Evolutionary conservation across 2,329 filamentous ascomycete species (phyloP).

Genomic region (Colletotrichum costaricense): DNA sequence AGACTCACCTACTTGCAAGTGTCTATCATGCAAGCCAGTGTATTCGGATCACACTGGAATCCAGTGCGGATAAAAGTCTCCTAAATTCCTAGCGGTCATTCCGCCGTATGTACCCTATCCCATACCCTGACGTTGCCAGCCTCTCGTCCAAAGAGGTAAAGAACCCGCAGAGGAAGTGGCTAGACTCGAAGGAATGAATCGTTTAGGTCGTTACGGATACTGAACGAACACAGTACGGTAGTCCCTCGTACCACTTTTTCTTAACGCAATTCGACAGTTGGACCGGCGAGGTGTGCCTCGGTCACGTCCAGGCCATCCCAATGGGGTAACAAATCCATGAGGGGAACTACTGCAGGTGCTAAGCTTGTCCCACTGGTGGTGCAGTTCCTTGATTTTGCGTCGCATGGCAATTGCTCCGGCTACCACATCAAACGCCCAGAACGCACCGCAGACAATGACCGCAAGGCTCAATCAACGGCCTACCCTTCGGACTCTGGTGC

Average conservation of each 20-base stretch:
- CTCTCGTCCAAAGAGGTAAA: neutral
- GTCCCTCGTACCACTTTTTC: neutral
- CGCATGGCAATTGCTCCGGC: slow-evolving; percentile 19
- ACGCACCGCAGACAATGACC: neutral
- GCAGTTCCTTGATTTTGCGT: slow-evolving; percentile 27
- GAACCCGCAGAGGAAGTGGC: neutral
- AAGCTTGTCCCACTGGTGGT: neutral
- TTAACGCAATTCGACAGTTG: neutral
- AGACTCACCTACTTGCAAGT: neutral
- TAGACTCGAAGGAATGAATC: neutral
- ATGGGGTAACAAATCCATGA: slow-evolving; percentile 14
- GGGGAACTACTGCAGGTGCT: slow-evolving; percentile 2
- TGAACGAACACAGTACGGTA: neutral
- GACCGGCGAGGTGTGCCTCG: slow-evolving; percentile 10
- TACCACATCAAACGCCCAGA: slow-evolving; percentile 1
- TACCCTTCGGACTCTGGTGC: neutral
- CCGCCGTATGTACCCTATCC: neutral
- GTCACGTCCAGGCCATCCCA: slow-evolving; percentile 1
- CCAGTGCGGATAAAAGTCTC: slow-evolving; percentile 14
- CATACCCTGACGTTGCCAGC: neutral
- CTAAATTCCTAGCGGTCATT: slow-evolving; percentile 28
- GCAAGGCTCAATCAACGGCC: neutral
- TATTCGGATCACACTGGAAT: neutral
- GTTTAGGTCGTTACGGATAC: neutral
- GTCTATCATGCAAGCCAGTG: neutral